Evolutionary conservation across 306 rosid genomes (phyloP).

Genomic region (Sindora glabra): DNA sequence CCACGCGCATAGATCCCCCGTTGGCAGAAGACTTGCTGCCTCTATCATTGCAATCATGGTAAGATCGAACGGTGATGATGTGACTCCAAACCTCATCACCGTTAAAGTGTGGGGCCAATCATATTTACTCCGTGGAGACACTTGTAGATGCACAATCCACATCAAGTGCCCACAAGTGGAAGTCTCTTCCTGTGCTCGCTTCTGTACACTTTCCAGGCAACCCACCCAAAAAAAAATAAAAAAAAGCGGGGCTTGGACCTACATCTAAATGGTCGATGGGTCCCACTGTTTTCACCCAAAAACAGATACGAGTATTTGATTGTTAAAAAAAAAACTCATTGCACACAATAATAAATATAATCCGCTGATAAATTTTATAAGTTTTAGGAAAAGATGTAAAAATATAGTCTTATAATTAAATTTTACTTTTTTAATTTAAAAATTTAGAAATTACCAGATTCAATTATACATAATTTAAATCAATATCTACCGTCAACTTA

Average conservation of each 20-base stretch:
- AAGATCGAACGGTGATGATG: background rate
- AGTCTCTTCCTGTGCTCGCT: background rate
- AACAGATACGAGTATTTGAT: background rate
- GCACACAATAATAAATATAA: no score
- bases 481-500: no score
- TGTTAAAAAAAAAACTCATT: no score
- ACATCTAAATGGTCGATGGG: background rate
- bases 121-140: background rate
- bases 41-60: background rate
- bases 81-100: background rate
- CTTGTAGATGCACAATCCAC: slow-evolving; percentile 14
- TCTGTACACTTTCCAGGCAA: background rate
- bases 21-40: background rate
- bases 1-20: background rate
- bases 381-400: no score
- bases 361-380: no score
- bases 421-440: no score
- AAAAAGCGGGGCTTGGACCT: no score
- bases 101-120: slow-evolving; percentile 11
- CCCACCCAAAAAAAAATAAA: background rate
- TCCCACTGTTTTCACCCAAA: background rate
- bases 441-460: no score
- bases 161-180: slow-evolving; percentile 12
- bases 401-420: no score
- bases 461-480: no score